Conservation (phyloP, 2,329 filamentous ascomycete genomes). For the Cladosporium velox region DNA sequence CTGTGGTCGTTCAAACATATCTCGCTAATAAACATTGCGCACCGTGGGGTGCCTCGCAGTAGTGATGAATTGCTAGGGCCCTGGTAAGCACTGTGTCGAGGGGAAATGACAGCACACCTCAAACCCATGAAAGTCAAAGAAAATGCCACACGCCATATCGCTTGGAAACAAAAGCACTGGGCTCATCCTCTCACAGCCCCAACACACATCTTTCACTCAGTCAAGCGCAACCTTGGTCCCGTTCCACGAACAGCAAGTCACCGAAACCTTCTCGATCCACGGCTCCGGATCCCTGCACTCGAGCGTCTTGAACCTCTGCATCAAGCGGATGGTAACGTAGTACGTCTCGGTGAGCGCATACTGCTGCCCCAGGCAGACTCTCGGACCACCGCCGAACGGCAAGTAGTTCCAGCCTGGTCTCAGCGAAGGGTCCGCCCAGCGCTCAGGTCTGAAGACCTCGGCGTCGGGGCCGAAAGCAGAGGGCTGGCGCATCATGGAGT, state of each 20-base stretch:
- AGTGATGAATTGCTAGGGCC: not conserved
- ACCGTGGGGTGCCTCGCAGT: not conserved
- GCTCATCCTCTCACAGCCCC: not conserved
- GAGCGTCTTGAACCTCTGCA: slow-evolving; percentile 22
- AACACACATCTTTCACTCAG: not conserved
- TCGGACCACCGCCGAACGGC: slow-evolving; percentile 24
- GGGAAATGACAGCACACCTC: not conserved
- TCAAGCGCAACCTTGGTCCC: slow-evolving; percentile 14
- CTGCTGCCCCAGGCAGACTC: slow-evolving; percentile 25
- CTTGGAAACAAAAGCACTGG: too few species aligned
- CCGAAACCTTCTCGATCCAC: slow-evolving; percentile 23
- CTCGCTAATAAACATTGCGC: not conserved
- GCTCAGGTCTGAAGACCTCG: slow-evolving; percentile 34
- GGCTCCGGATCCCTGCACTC: slow-evolving; percentile 18
- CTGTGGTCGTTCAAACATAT: not conserved
- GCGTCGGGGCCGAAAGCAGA: slow-evolving; percentile 37
- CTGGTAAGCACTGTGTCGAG: not conserved
- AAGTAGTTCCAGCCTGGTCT: slow-evolving; percentile 23
- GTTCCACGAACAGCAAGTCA: slow-evolving; percentile 19
- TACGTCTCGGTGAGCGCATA: slow-evolving; percentile 23
- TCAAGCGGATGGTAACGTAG: slow-evolving; percentile 22
- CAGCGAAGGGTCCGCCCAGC: slow-evolving; percentile 27
- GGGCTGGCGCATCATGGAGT: slow-evolving; percentile 32
- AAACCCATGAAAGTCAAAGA: not conserved
- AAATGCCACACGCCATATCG: too few species aligned